Evolutionary conservation across 441 rosid species (phyloP), one percentile per base, ranked within the genome.

Genomic region (Aleurites moluccanus): DNA sequence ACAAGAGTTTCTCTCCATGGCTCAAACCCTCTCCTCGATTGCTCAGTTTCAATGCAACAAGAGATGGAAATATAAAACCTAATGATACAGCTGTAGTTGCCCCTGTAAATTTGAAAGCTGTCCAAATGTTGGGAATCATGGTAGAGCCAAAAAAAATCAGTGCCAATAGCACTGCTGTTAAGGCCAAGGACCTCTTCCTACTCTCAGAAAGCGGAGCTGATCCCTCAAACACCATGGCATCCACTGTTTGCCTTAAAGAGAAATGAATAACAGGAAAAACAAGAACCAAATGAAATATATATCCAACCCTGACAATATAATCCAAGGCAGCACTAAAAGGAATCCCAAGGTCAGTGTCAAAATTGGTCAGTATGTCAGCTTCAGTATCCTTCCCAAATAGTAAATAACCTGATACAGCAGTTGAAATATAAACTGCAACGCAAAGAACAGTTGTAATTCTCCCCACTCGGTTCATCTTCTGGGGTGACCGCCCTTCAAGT

Each of bases 201-300:
- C 94, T 89, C 84, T 89, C 92, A 16, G 73, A 14, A 2, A 96
- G 89, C 6, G 99, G 97, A 83, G 91, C 81, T 14, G 89, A 85
- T 61, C 92, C 85, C 80, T 85, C 85, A 73, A 93, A 93, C 53
- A 91, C 68, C 79, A 96, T 78, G 30, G 80, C 76, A 72, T 90
- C 91, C 47, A 93, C 96, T 0, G 97, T 90, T 79, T 93, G 92
- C 59, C 97, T 80, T 45, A 93, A 81, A 13, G 97, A 93, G 85
- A 96, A 92, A 85, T 96, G 98, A 72, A 96, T 84, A 28, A 96
- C 97, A 0, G 97, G 99, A 85, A 96, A 96, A 75, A 96, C 99
- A 56, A 93, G 99, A 73, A 93, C 82, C 73, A 93, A 80, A 82
- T 96, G 99, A 62, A 96, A 81, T 88, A 93, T 78, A 83, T 93